Evolutionary conservation across 495 filamentous ascomycete species (phyloP).

Genomic region (Copromyces sp.): DNA sequence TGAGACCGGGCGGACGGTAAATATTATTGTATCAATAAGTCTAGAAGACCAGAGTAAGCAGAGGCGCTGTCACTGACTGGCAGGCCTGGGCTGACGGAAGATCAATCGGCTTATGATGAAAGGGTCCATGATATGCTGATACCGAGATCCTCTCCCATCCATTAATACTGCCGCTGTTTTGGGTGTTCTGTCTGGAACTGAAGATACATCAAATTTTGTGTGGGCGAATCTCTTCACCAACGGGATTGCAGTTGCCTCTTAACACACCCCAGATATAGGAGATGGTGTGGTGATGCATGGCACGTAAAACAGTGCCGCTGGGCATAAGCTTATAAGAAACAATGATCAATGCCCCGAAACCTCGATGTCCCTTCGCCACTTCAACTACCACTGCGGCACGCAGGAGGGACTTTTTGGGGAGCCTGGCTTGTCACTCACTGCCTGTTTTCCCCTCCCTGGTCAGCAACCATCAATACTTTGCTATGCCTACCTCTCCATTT

Average conservation of each 20-base stretch:
- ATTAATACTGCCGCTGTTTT: not conserved
- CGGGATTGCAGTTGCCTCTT: not conserved
- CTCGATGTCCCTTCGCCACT: not conserved
- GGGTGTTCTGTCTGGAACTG: not conserved
- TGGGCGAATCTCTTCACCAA: not conserved
- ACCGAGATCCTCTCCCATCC: not conserved
- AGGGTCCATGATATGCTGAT: not conserved
- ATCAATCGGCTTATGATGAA: not conserved
- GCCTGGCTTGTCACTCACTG: not conserved
- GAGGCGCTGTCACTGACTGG: not conserved
- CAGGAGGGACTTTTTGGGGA: not conserved
- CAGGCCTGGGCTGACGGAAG: not conserved
- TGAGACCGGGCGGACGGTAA: not conserved
- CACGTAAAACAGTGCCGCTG: not conserved
- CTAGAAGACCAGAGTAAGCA: not conserved
- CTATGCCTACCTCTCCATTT: not conserved
- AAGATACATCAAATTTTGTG: not conserved
- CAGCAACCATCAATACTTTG: not conserved
- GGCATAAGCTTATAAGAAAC: not conserved
- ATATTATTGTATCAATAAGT: not conserved
- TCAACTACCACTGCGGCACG: not conserved
- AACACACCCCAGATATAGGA: not conserved
- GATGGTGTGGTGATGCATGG: not conserved
- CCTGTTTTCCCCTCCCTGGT: not conserved
- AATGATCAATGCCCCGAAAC: not conserved